A percentile compares a stretch with the other conserved stretches of the same genome.
These are phyloP conservation scores for Endotrypanum monterogeii DNA, from an alignment of 208 protist genomes.

Conservation along the genomic window DNA sequence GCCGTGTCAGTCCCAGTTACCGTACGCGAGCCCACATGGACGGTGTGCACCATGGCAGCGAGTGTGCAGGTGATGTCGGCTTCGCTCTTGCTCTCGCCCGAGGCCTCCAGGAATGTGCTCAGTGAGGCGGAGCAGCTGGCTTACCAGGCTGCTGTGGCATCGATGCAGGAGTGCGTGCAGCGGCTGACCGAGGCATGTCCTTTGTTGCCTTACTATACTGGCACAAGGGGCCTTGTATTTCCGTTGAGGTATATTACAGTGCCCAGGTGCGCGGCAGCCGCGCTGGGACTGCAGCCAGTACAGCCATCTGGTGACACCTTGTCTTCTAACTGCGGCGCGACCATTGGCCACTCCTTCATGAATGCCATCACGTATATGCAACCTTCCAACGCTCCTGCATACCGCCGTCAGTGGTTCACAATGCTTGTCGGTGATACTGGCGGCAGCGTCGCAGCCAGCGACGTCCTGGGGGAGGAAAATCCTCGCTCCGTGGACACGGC, in stretches of 20 bases:
- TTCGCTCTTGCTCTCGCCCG: conserved; percentile 5
- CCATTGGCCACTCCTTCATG: conserved; percentile 3
- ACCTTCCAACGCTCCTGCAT: conserved; percentile 5
- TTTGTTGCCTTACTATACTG: conserved; percentile 10
- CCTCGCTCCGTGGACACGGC: not conserved
- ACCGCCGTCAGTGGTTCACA: conserved; percentile 4
- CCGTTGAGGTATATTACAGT: conserved; percentile 9
- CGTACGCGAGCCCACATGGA: conserved; percentile 2
- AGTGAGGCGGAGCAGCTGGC: not conserved
- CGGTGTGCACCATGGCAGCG: not conserved
- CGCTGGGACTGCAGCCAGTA: conserved; percentile 4
- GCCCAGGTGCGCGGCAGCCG: conserved; percentile 9
- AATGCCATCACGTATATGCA: not conserved
- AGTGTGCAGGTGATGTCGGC: not conserved
- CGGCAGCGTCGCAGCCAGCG: not conserved
- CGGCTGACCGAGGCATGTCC: conserved; percentile 11
- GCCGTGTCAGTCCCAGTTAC: conserved; percentile 12
- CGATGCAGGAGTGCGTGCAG: conserved; percentile 7
- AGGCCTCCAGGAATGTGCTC: not conserved
- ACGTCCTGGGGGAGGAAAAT: not conserved
- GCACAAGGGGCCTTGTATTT: conserved; percentile 14
- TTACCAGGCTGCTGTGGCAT: conserved; percentile 9
- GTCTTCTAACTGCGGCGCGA: not conserved
- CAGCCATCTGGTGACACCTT: not conserved
- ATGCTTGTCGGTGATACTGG: not conserved